A percentile compares a stretch with the other conserved stretches of the same genome.
phyloP scores from a whole-genome alignment of 192 early-diverging fungal genomes.

The Coemansia sp. region DNA sequence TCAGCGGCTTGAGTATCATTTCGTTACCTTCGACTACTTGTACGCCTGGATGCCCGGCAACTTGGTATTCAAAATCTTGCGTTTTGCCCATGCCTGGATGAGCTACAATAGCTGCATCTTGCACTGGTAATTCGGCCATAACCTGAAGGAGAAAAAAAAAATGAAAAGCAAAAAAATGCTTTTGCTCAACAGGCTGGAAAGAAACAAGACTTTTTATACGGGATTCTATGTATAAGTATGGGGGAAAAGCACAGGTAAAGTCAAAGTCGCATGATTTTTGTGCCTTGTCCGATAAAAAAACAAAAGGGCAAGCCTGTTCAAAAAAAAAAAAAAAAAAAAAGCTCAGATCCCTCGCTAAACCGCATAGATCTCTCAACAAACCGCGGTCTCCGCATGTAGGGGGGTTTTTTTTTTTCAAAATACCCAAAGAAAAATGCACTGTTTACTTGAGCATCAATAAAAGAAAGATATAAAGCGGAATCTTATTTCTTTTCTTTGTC shows the following conservation, averaged over 20 bases:
- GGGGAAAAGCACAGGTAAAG: too few species aligned
- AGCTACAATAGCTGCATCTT: background rate
- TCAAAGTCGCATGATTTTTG: too few species aligned
- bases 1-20: conserved; percentile 70
- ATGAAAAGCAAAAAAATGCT: conserved; percentile 6
- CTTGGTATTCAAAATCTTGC: conserved; percentile 63
- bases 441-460: background rate
- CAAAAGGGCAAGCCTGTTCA: too few species aligned
- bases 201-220: too few species aligned
- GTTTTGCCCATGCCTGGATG: conserved; percentile 1
- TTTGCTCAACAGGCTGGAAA: too few species aligned
- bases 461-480: background rate
- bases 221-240: too few species aligned
- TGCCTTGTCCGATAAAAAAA: too few species aligned
- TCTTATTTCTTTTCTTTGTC: conserved; percentile 18
- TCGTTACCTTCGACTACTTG: conserved; percentile 61
- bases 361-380: background rate
- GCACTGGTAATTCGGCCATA: background rate
- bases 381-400: too few species aligned
- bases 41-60: conserved; percentile 76
- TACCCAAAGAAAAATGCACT: background rate
- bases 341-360: background rate
- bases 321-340: too few species aligned
- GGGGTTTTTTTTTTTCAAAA: background rate
- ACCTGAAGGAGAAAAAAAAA: conserved; percentile 2